Conservation (phyloP, 805 yeast genomes). For the Torulaspora franciscae region DNA sequence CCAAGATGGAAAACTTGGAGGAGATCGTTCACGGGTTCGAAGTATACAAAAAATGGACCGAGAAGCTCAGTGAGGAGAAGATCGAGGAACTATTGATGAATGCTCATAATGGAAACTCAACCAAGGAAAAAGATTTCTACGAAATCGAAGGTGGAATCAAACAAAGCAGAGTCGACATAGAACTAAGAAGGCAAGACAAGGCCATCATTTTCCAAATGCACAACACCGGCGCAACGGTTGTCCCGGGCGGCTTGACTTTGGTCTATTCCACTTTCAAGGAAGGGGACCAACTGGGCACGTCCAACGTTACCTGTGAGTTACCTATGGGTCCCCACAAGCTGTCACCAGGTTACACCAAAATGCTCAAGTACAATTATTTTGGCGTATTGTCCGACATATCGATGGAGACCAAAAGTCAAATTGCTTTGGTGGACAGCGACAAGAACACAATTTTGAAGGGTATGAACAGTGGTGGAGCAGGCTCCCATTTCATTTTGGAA, state of each 20-base stretch:
- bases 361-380: conserved; percentile 15
- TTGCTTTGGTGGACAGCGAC: conserved; percentile 14
- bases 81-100: conserved; percentile 1
- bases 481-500: conserved; percentile 3
- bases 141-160: neutral
- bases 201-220: conserved; percentile 16
- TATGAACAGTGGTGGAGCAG: neutral
- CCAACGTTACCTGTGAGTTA: conserved; percentile 12
- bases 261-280: conserved; percentile 11
- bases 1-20: conserved; percentile 22
- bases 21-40: conserved; percentile 20
- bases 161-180: conserved; percentile 5
- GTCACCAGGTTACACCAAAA: conserved; percentile 16
- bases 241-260: conserved; percentile 17
- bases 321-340: conserved; percentile 26
- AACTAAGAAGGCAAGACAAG: conserved; percentile 17
- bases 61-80: conserved; percentile 13
- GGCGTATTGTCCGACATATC: conserved; percentile 14
- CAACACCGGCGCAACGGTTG: conserved; percentile 9
- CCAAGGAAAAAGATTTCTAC: neutral
- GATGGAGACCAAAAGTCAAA: conserved; percentile 11
- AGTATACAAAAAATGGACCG: conserved; percentile 16
- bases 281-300: neutral
- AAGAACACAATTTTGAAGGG: conserved; percentile 13
- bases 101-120: neutral